These are phyloP conservation scores for Hordeum vulgare DNA, from an alignment of 176 grass and related monocot genomes.

Conservation along the genomic window MorexV3_pseudomolecules_assembly NC_058518.1:505158605-505159104, in stretches of 20 bases:
- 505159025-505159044: no score
- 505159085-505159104: no score
- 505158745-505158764: not conserved
- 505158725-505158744: no score
- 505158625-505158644: not conserved
- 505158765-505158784: no score
- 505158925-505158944: no score
- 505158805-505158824: not conserved
- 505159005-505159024: no score
- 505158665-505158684: not conserved
- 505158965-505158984: no score
- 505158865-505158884: not conserved
- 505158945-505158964: no score
- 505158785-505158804: not conserved
- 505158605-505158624: constrained; percentile 1
- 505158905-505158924: not conserved
- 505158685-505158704: no score
- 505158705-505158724: not conserved
- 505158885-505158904: not conserved
- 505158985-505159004: not conserved
- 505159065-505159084: no score
- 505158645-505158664: not conserved
- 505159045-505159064: no score
- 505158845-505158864: not conserved
- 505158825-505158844: not conserved